A percentile compares a stretch with the other conserved stretches of the same genome.
Evolutionary conservation across 805 yeast species (phyloP).

Genomic region (Barnettozyma californica): DNA sequence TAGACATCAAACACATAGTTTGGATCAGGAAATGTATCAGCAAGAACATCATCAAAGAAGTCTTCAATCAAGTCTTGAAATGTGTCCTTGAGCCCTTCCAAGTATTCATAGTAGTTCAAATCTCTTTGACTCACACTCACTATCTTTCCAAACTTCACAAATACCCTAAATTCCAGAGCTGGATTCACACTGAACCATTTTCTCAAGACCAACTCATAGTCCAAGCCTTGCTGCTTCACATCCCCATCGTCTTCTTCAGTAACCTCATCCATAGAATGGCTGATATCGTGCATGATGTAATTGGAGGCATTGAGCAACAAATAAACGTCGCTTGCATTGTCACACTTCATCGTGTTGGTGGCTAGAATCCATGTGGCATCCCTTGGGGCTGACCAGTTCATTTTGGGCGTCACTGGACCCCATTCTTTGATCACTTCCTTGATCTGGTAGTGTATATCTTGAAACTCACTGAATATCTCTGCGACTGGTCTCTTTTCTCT

Average conservation of each 20-base stretch:
- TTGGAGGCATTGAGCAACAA: slow-evolving; percentile 80
- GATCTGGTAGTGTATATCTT: slow-evolving; percentile 54
- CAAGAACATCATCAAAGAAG: slow-evolving; percentile 48
- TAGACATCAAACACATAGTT: slow-evolving; percentile 76
- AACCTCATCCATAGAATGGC: slow-evolving; percentile 57
- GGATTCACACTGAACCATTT: slow-evolving; percentile 85
- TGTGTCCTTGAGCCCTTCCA: slow-evolving; percentile 45
- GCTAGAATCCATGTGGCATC: slow-evolving; percentile 92
- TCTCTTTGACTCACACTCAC: slow-evolving; percentile 84
- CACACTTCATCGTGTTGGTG: slow-evolving; percentile 70
- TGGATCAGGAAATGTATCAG: slow-evolving; percentile 46
- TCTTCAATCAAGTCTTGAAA: slow-evolving; percentile 43
- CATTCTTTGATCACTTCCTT: slow-evolving; percentile 38
- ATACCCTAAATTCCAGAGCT: slow-evolving; percentile 86
- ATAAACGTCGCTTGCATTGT: slow-evolving; percentile 68
- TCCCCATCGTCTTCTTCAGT: slow-evolving; percentile 17
- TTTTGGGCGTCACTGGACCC: slow-evolving; percentile 74
- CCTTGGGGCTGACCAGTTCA: slow-evolving; percentile 96
- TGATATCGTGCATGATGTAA: slow-evolving; percentile 80
- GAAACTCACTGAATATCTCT: slow-evolving; percentile 38
- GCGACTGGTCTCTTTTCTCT: slow-evolving; percentile 11
- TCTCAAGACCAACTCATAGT: slow-evolving; percentile 66
- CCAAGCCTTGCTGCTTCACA: slow-evolving; percentile 22
- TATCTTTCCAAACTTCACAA: slow-evolving; percentile 57
- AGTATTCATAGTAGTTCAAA: slow-evolving; percentile 71